A percentile compares a stretch with the other conserved stretches of the same genome.
phyloP scores from a whole-genome alignment of 352 stramenopile genomes.

The Globisporangium lucens region DNA sequence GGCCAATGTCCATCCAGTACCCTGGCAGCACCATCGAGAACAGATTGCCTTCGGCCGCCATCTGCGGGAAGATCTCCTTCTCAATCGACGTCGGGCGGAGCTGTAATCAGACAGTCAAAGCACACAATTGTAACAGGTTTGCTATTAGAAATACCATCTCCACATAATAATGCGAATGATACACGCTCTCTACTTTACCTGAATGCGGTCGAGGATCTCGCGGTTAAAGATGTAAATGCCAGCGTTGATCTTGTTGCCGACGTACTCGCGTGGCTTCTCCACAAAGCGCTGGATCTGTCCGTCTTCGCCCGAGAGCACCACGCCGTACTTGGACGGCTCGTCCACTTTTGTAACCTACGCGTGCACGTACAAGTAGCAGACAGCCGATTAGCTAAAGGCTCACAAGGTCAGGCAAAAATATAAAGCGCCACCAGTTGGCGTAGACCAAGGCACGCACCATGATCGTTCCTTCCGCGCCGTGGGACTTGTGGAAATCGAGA shows the following conservation, averaged over 20 bases:
- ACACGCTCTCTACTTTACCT: slow-evolving; percentile 19
- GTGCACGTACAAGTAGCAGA: neutral
- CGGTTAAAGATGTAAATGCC: slow-evolving; percentile 90
- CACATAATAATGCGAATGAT: neutral
- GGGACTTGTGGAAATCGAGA: slow-evolving; percentile 73
- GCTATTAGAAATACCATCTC: neutral
- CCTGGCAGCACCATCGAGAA: slow-evolving; percentile 83
- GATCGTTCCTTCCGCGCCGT: slow-evolving; percentile 81
- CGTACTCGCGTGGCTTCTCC: slow-evolving; percentile 87
- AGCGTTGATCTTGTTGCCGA: slow-evolving; percentile 90
- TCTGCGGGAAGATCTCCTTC: slow-evolving; percentile 89
- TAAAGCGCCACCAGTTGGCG: neutral
- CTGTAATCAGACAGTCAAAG: slow-evolving; percentile 7
- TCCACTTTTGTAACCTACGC: slow-evolving; percentile 66
- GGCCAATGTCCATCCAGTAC: slow-evolving; percentile 91
- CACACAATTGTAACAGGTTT: neutral
- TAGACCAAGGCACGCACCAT: slow-evolving; percentile 28
- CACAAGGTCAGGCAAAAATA: neutral
- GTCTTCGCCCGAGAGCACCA: slow-evolving; percentile 73
- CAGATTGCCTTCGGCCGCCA: slow-evolving; percentile 84
- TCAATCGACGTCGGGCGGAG: slow-evolving; percentile 89
- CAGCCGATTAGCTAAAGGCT: neutral
- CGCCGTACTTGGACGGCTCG: slow-evolving; percentile 89
- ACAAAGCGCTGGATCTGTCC: slow-evolving; percentile 89
- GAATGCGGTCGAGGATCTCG: slow-evolving; percentile 85